A percentile compares a stretch with the other conserved stretches of the same genome.
Conservation (phyloP, 495 filamentous ascomycete genomes). For the Tuber borchii region DNA sequence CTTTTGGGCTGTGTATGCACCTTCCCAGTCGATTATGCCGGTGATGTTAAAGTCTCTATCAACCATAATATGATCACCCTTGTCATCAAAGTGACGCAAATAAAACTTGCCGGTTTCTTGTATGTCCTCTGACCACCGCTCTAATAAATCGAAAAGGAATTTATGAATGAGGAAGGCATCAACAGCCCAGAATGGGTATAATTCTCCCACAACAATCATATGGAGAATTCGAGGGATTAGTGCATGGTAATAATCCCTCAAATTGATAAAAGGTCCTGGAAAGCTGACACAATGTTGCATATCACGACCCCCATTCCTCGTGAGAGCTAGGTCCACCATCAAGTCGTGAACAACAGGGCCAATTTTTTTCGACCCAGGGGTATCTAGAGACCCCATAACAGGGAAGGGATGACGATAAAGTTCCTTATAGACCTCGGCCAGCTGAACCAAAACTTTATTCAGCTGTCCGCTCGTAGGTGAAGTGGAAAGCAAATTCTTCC, state of each 20-base stretch:
- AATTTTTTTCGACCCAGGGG: constrained; percentile 3
- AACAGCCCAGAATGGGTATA: constrained; percentile 2
- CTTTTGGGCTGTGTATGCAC: constrained; percentile 33
- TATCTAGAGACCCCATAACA: background rate
- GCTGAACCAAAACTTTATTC: constrained; percentile 43
- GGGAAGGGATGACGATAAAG: constrained; percentile 19
- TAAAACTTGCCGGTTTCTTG: constrained; percentile 41
- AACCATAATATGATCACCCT: constrained; percentile 48
- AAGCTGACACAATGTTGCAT: background rate
- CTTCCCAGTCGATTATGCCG: constrained; percentile 49
- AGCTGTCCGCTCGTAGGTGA: constrained; percentile 36
- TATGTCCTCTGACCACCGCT: constrained; percentile 35
- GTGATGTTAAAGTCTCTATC: constrained; percentile 47
- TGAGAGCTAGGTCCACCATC: background rate
- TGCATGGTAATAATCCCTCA: background rate
- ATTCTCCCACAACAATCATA: background rate
- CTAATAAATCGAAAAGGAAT: constrained; percentile 42
- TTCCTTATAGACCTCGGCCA: constrained; percentile 46
- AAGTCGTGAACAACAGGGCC: background rate
- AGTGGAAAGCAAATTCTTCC: constrained; percentile 42
- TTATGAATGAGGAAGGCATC: constrained; percentile 20
- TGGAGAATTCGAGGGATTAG: background rate
- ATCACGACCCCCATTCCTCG: background rate
- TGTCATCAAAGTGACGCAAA: constrained; percentile 47
- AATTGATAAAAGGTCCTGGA: background rate